phyloP scores from a whole-genome alignment of 495 filamentous ascomycete genomes.

The Trichoderma erinaceum region DNA sequence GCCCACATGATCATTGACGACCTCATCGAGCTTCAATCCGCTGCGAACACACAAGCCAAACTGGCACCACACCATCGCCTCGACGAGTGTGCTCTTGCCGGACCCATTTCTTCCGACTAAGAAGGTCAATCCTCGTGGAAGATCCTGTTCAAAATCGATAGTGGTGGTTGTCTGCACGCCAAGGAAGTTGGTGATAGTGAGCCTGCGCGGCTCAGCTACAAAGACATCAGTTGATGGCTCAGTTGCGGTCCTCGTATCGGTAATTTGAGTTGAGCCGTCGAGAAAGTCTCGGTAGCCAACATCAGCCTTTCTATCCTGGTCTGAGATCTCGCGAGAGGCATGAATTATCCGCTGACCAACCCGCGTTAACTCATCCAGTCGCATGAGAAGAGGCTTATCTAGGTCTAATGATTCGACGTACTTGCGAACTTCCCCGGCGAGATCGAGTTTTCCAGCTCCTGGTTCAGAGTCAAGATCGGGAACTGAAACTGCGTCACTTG shows the following conservation, averaged over 20 bases:
- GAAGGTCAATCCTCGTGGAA: conserved; percentile 27
- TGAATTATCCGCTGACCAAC: conserved; percentile 23
- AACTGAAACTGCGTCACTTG: background rate
- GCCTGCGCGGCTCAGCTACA: conserved; percentile 24
- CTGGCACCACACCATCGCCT: conserved; percentile 33
- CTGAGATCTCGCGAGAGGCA: conserved; percentile 17
- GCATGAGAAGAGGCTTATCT: conserved; percentile 16
- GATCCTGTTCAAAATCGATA: conserved; percentile 26
- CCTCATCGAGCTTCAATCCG: conserved; percentile 25
- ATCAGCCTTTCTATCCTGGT: conserved; percentile 14
- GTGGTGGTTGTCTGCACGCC: conserved; percentile 27
- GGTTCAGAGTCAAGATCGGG: background rate
- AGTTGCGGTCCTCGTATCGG: conserved; percentile 17
- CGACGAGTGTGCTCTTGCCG: conserved; percentile 29
- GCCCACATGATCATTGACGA: conserved; percentile 28
- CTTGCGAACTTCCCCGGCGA: background rate
- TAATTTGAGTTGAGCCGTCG: background rate
- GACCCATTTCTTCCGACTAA: conserved; percentile 12
- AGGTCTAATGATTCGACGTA: background rate
- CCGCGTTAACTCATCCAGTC: conserved; percentile 18
- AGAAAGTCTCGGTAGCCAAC: conserved; percentile 14
- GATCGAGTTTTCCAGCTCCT: background rate
- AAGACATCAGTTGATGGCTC: conserved; percentile 22
- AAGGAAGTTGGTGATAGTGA: conserved; percentile 32
- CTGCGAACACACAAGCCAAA: conserved; percentile 29